Evolutionary conservation across 805 yeast genomes (phyloP), one percentile per base, ranked within the genome.

Genomic region (Kodamaea kakaduensis): DNA sequence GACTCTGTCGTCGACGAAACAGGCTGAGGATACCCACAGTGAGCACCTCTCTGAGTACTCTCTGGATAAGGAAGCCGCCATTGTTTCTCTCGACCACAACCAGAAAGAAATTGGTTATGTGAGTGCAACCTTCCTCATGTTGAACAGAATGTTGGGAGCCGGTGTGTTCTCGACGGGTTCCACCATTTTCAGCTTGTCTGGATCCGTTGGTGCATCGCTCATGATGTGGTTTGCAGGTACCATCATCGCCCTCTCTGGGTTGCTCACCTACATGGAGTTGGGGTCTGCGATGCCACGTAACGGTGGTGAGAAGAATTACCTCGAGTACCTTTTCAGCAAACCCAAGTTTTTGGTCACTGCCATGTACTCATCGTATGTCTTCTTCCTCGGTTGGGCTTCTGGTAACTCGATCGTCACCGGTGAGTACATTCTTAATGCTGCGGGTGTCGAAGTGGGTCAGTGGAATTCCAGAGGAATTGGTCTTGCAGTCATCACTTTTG

Each of bases 231-330:
- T 74, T 17, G 78, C 77, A 10, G 94, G 94, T 31, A 72, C 85
- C 6, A 44, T 80, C 22, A 84, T 84, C 45, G 83, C 90, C 3
- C 59, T 66, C 40, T 45, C 62, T 45, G 60, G 71, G 9, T 56
- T 81, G 47, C 70, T 76, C 50, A 86, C 81, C 3, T 84, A 84
- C 56, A 76, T 84, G 78, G 93, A 84, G 52, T 81, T 82, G 55
- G 94, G 94, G 10, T 74, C 77, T 3, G 79, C 77, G 31, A 76
- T 83, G 38, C 85, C 86, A 31, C 75, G 82, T 61, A 84, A 84
- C 50, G 95, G 95, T 46, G 95, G 93, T 46, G 95, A 85, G 52
- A 84, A 83, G 59, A 83, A 82, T 50, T 85, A 85, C 54, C 61
- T 85, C 47, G 93, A 84, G 54, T 80, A 72, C 47, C 74, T 83